Base-by-base conservation (phyloP, 2,329 filamentous ascomycete species). In the Microcera coccophila region DNA sequence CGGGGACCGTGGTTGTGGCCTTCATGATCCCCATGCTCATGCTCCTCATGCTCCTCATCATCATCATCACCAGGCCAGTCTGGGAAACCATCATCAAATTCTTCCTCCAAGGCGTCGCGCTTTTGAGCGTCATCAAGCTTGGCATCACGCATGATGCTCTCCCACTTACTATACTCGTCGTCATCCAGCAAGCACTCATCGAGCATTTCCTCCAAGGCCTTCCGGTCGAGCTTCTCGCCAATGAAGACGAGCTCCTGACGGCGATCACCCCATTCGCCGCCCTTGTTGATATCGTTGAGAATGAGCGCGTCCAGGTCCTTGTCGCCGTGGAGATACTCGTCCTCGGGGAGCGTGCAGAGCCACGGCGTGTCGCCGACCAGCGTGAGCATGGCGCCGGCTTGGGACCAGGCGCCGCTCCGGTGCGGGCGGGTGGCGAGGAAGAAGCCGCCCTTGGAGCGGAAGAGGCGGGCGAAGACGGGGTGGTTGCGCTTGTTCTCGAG, bases 181-280 rank as follows among this genome's bases (percentile, higher is more conserved):
- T 83, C 76, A n/a, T 73, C 72, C 3, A 88, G 60, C 18, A 87
- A 59, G 53, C 83, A 87, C 2, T 60, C 62, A 53, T 88, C 79
- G 3, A 88, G 60, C 24, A 74, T 59, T 4, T 61, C 63, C 18
- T 72, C 75, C 14, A 88, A 65, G 0, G 66, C 71, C 4, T 60
- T 56, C 2, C 70, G 56, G 38, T 85, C 71, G 12, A 88, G 68
- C 4, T 72, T 71, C 61, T 87, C 82, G 0, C 84, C 84, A 44
- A 89, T 87, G 47, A 88, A 85, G 3, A 88, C 84, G 5, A 88
- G 60, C 60, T 88, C 84, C 58, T 88, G 84, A 2, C 84, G 70
- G 1, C 84, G 71, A 52, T 88, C 84, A 1, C 82, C 84, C 81
- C 82, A 87, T 45, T 78, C 72, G 0, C 76, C 78, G 4, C 75